Evolutionary conservation across 2,329 filamentous ascomycete genomes (phyloP).

Genomic region (Botrytis porri): DNA sequence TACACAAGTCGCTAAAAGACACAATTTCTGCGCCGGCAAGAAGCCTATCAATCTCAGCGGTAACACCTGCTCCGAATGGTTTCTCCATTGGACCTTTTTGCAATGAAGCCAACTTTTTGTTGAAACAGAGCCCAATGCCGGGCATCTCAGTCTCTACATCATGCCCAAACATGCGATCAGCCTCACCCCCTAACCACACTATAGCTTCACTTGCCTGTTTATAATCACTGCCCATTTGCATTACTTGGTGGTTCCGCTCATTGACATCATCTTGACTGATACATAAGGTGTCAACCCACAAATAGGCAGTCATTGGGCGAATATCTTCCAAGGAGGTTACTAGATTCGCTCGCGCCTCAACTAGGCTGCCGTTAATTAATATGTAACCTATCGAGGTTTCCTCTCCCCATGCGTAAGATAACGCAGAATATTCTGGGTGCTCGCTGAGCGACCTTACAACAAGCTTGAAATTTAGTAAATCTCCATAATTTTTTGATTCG

Average conservation of each 20-base stretch:
- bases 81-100: background rate
- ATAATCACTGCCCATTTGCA: background rate
- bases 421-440: background rate
- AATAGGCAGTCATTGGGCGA: background rate
- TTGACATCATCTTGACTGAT: background rate
- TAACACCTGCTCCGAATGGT: background rate
- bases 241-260: background rate
- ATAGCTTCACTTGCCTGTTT: background rate
- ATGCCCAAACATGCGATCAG: background rate
- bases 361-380: background rate
- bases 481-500: background rate
- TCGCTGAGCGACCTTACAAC: background rate
- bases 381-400: rapidly evolving
- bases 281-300: background rate
- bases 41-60: background rate
- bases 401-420: background rate
- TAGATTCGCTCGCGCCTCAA: background rate
- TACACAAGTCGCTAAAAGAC: background rate
- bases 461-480: background rate
- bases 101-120: background rate
- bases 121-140: rapidly evolving
- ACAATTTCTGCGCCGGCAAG: background rate
- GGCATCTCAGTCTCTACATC: background rate
- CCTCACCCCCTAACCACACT: background rate
- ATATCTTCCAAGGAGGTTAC: background rate